These are phyloP conservation scores for Pseudopithomyces chartarum DNA, from an alignment of 2,329 filamentous ascomycete species.

Conservation along the genomic window DNA sequence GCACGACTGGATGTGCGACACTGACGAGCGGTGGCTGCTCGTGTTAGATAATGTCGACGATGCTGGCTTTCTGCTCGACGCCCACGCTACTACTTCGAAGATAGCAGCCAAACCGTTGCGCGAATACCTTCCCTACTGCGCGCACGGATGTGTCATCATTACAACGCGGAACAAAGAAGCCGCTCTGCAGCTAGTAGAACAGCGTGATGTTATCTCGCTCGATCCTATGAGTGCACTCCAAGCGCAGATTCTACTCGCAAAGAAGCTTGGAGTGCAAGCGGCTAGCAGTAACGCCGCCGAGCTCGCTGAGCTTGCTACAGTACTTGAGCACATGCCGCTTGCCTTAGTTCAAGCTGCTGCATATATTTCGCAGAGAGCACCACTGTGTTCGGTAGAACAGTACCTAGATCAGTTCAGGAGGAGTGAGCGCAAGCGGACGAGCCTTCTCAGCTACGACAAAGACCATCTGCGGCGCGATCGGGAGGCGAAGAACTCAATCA, in stretches of 20 bases:
- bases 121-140: slow-evolving; percentile 4
- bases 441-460: slow-evolving; percentile 6
- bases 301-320: slow-evolving; percentile 22
- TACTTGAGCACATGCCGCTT: slow-evolving; percentile 41
- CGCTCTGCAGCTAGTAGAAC: slow-evolving; percentile 6
- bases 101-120: background rate
- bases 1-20: slow-evolving; percentile 13
- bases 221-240: slow-evolving; percentile 24
- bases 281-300: slow-evolving; percentile 18
- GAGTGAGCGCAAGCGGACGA: slow-evolving; percentile 5
- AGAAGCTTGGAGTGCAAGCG: slow-evolving; percentile 21
- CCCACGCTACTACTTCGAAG: background rate
- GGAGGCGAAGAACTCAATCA: too few species aligned
- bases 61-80: background rate
- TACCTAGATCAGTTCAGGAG: slow-evolving; percentile 11
- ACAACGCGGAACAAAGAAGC: slow-evolving; percentile 8
- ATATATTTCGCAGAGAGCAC: slow-evolving; percentile 30
- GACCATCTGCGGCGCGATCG: slow-evolving; percentile 6
- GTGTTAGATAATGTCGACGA: slow-evolving; percentile 20
- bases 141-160: slow-evolving; percentile 2
- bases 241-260: slow-evolving; percentile 25
- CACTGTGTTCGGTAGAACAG: slow-evolving; percentile 5
- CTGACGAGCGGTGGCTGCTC: slow-evolving; percentile 12
- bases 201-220: slow-evolving; percentile 17
- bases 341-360: too few species aligned